Evolutionary conservation across 2,329 filamentous ascomycete species (phyloP), one percentile per base, ranked within the genome.

Genomic region (Monilinia vaccinii-corymbosi): DNA sequence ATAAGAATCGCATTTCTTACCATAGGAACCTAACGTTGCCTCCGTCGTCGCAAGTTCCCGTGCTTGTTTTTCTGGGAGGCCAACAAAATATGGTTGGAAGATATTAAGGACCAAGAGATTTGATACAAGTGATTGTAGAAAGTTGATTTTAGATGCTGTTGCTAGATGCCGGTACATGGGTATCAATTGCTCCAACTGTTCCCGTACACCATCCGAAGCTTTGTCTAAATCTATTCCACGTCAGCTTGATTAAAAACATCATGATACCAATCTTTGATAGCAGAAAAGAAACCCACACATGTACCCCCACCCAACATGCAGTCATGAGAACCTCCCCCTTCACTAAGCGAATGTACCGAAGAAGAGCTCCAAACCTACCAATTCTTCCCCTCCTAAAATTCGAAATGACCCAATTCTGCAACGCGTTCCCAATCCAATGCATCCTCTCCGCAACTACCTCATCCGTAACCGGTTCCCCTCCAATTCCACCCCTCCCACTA

Each of bases 391-490:
- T 81, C 56, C 87, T 78, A 65, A 87, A 90, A 69, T 87, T 82
- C 31, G 81, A 80, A 66, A 90, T 84, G 4, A 86, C 81, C 87
- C 87, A 91, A 67, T 90, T 89, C 73, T 89, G 86, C 66, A 89
- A 73, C 28, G 85, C 81, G 67, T 89, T 86, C 23, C 82, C 81
- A 50, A 90, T 71, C 60, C 80, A 77, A 53, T 79, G 76, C 76
- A 88, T 82, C 11, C 78, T 77, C 55, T 87, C 82, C 2, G 77
- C 80, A 69, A 90, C 81, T 13, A 84, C 82, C 71, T 87, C 84
- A 67, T 91, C 87, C 63, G 83, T 85, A 49, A 76, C 72, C 63
- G 85, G 81, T 25, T 81, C 81, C 34, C 83, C 82, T 5, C 47
- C 56, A 3, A 46, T 40, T 13, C 56, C 56, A 53, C 79, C 77